Evolutionary conservation across 2,329 filamentous ascomycete genomes (phyloP).

Genomic region (Ophiostoma montium): DNA sequence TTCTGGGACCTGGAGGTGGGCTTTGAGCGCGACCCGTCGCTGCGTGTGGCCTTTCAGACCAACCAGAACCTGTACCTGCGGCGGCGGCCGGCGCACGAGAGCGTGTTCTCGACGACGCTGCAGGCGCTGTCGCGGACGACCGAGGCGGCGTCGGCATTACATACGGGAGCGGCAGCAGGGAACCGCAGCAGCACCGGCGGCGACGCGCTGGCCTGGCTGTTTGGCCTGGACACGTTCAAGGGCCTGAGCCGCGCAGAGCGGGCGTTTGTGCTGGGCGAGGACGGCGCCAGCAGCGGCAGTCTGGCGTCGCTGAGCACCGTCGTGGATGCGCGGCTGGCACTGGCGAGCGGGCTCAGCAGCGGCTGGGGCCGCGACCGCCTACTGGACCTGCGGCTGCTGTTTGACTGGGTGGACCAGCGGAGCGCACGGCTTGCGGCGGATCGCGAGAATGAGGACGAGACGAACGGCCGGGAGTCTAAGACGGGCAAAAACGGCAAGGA

Average conservation of each 20-base stretch:
- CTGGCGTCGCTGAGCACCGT: constrained; percentile 24
- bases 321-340: constrained; percentile 58
- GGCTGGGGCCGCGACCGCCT: constrained; percentile 26
- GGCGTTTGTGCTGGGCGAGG: constrained; percentile 38
- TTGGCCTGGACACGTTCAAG: constrained; percentile 43
- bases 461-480: constrained; percentile 7
- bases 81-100: constrained; percentile 52
- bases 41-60: constrained; percentile 49
- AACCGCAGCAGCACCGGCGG: neutral
- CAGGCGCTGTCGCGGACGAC: constrained; percentile 37
- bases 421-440: neutral
- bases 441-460: constrained; percentile 14
- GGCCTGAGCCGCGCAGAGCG: constrained; percentile 52
- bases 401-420: constrained; percentile 41
- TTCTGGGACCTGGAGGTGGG: constrained; percentile 77
- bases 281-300: constrained; percentile 22
- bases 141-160: constrained; percentile 13
- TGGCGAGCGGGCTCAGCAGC: constrained; percentile 38
- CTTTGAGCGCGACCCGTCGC: constrained; percentile 47
- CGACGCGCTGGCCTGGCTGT: constrained; percentile 59
- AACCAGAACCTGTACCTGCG: constrained; percentile 65
- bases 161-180: neutral
- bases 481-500: constrained; percentile 4
- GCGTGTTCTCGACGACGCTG: constrained; percentile 59
- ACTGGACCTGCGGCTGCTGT: constrained; percentile 36